Base-by-base conservation (phyloP, 2,329 filamentous ascomycete genomes). In the Fusarium palustre region DNA sequence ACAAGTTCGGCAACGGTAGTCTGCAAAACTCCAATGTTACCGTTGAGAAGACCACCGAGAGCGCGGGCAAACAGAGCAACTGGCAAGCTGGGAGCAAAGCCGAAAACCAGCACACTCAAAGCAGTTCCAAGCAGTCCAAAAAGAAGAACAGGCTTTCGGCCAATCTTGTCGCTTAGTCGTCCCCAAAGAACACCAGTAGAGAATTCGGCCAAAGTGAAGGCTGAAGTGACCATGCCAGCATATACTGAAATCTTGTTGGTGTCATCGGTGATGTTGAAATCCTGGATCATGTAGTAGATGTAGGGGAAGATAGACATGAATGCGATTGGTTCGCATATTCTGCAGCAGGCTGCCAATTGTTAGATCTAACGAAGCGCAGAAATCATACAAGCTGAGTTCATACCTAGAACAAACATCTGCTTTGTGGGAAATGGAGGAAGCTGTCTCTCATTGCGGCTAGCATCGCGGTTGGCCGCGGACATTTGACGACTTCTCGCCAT, bases 291-390 rank as follows among this genome's bases (percentile, higher is more conserved):
- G 84, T 92, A 95, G 83, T 97, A 98, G 74, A 97, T 94, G 80
- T 98, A 99, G 2, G 96, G 96, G 78, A 99, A 98, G 74, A 98
- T 97, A 55, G 94, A 97, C 93, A 97, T 98, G 85, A 99, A 98
- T 8, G 96, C 96, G 79, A 99, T 98, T 54, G 96, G 96, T 79
- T 99, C 96, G 85, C 94, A 97, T 83, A 99, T 95, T 77, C 96
- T 91, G 82, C 94, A 97, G 76, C 97, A 86, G 46, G 94, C 94
- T 97, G 68, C 48, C 42, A 28, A 28, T 30, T 57, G 57, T 69
- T 60, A 75, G 59, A 62, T 39, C 33, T 24, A 50, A 56, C 28
- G 46, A 41, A 38, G 31, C 64, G 20, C 10, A n/a, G n/a, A 16
- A 34, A 42, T 36, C 25, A 34, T 30, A n/a, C 38, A 45, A 28